A percentile compares a stretch with the other conserved stretches of the same genome.
These are phyloP conservation scores for Lepraria neglecta DNA, from an alignment of 495 filamentous ascomycete genomes.

Conservation along the genomic window DNA sequence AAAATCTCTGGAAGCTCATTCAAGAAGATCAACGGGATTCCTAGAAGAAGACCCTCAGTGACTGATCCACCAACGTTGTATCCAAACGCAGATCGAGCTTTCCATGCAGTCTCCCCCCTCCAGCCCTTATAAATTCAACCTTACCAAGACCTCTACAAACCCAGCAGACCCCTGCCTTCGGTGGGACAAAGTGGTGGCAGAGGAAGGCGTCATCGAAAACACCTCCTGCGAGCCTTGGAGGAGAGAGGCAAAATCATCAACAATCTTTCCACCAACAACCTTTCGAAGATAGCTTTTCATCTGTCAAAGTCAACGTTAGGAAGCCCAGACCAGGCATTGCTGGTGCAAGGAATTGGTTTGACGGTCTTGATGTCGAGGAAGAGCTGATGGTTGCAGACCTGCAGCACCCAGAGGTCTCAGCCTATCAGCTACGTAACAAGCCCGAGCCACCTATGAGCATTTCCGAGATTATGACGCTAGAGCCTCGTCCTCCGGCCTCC, in stretches of 20 bases:
- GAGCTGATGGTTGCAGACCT: conserved; percentile 1
- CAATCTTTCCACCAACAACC: conserved; percentile 1
- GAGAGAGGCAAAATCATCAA: background rate
- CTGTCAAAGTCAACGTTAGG: conserved; percentile 22
- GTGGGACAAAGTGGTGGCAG: conserved; percentile 23
- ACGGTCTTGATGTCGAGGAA: conserved; percentile 19
- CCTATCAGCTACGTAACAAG: background rate
- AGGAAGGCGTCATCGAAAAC: conserved; percentile 17
- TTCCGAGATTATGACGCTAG: conserved; percentile 9
- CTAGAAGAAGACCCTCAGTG: conserved; percentile 23
- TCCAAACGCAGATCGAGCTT: conserved; percentile 23
- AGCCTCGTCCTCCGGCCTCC: background rate
- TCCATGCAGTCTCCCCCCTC: conserved; percentile 24
- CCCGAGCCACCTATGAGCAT: conserved; percentile 1
- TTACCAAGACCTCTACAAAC: conserved; percentile 17
- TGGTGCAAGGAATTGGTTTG: conserved; percentile 24
- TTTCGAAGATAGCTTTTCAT: conserved; percentile 9
- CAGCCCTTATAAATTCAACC: conserved; percentile 22
- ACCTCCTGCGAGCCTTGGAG: background rate
- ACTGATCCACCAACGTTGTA: conserved; percentile 25
- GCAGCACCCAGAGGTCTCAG: background rate
- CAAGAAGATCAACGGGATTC: conserved; percentile 11
- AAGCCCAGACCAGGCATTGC: conserved; percentile 20
- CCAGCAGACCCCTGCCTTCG: conserved; percentile 1
- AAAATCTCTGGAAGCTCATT: conserved; percentile 19